Base-by-base conservation (phyloP, 495 filamentous ascomycete genomes). In the Tetracladium setigerum region DNA sequence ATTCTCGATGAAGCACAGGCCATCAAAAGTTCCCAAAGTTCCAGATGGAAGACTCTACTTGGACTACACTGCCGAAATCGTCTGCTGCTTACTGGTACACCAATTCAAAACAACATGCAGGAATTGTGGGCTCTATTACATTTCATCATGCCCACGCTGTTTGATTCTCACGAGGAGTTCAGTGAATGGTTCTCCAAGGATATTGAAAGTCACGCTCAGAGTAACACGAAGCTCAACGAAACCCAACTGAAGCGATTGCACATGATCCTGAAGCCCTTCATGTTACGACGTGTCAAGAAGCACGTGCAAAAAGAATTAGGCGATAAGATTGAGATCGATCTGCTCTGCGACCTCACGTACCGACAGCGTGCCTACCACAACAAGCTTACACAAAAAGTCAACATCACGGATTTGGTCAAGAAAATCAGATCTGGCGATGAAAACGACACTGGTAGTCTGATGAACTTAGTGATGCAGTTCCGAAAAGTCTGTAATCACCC, bases 381-480 rank as follows among this genome's bases (percentile, higher is more conserved):
- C 43, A 94, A 87, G 49, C 66, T 97, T 32, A 79, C 94, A 30
- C 95, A 95, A 65, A 90, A 94, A 64, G 95, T 98, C 60, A 96
- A 88, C 66, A 89, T 99, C 58, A 92, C 97, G 80, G 92, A 99
- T 62, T 77, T 97, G 36, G 94, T 97, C 50, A 92, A 99, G 66
- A 97, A 96, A 74, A 90, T 90, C 10, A 87, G 90, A 4, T 72
- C 91, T 43, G 94, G 94, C 30, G 91, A 95, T 58, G 92, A 99
- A 33, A 81, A 87, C 53, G 94, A 96, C 57, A 91, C 87, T 22
- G 88, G 88, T 12, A 99, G 90, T 14, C 62, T 99, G 59, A 98
- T 98, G 92, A 98, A 97, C 62, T 73, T 98, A 51, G 92, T 98
- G 46, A 98, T 98, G 92, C 94, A 98, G 66, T 98, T 98, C 78